Evolutionary conservation across 2,329 filamentous ascomycete genomes (phyloP).

Genomic region (Leptographium procerum): DNA sequence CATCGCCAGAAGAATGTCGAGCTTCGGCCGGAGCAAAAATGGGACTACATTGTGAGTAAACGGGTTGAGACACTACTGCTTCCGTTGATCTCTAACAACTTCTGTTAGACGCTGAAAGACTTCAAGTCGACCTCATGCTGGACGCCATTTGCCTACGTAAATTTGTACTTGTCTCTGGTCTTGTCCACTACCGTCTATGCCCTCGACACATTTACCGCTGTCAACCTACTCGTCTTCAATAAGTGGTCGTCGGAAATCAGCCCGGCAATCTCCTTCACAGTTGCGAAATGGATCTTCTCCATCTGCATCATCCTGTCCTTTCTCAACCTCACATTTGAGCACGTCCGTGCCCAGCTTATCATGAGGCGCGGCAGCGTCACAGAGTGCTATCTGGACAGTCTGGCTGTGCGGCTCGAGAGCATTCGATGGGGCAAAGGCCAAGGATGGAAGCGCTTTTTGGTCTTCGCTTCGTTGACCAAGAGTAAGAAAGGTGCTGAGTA

Average conservation of each 20-base stretch:
- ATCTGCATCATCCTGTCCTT: conserved; percentile 86
- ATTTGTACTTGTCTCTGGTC: conserved; percentile 69
- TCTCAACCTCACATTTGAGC: conserved; percentile 69
- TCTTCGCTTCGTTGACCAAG: conserved; percentile 83
- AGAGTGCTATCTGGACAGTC: conserved; percentile 79
- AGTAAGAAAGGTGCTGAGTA: conserved; percentile 87
- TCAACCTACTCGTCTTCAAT: conserved; percentile 82
- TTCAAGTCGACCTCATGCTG: conserved; percentile 77
- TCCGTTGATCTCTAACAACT: not conserved
- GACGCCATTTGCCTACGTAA: conserved; percentile 68
- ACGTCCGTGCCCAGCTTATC: conserved; percentile 65
- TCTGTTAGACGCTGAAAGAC: conserved; percentile 44
- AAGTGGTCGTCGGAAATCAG: conserved; percentile 78
- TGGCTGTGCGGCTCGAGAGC: conserved; percentile 77
- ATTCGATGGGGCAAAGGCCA: conserved; percentile 61
- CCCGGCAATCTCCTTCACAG: conserved; percentile 64
- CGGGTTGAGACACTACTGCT: not conserved
- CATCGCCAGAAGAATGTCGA: conserved; percentile 50
- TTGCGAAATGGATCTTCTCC: conserved; percentile 92
- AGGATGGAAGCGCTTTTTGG: conserved; percentile 83
- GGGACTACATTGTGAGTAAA: conserved; percentile 73
- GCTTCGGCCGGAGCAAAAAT: conserved; percentile 75
- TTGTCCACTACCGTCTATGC: conserved; percentile 76
- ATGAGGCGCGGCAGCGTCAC: conserved; percentile 79
- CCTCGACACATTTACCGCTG: conserved; percentile 85